Percentiles rank a stretch among this genome's conserved stretches.
Conservation (phyloP, 768 basidiomycete species). For the Trametes cingulata region DNA sequence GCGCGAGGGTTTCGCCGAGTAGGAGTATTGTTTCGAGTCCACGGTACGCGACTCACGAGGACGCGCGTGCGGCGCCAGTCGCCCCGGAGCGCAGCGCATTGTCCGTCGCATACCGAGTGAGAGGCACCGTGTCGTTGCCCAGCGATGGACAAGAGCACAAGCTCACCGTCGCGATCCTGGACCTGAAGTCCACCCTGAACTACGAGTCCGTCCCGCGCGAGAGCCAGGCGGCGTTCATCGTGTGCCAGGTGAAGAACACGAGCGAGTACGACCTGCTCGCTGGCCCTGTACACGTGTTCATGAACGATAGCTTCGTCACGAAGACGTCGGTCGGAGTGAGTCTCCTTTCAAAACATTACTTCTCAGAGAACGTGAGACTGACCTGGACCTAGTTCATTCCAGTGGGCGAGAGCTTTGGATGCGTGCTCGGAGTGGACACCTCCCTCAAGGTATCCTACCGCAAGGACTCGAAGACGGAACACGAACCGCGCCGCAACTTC, state of each 20-base stretch:
- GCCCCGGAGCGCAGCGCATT: constrained; percentile 46
- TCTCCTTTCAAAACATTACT: constrained; percentile 1
- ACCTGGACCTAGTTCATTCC: constrained; percentile 36
- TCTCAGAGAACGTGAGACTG: background rate
- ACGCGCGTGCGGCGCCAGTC: background rate
- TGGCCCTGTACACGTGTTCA: constrained; percentile 54
- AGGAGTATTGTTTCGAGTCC: too few relatives aligned
- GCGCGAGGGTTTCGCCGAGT: too few relatives aligned
- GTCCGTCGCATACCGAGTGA: constrained; percentile 51
- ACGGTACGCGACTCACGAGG: background rate
- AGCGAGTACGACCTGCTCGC: constrained; percentile 58
- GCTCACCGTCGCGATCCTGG: constrained; percentile 52
- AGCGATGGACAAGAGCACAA: constrained; percentile 57
- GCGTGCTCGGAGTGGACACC: constrained; percentile 49
- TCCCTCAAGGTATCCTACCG: constrained; percentile 40
- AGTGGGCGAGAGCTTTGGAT: constrained; percentile 52
- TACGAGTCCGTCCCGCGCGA: constrained; percentile 53
- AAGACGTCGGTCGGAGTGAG: constrained; percentile 48
- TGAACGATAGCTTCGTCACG: constrained; percentile 60
- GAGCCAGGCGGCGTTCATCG: constrained; percentile 44
- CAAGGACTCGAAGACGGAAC: constrained; percentile 39
- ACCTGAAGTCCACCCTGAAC: constrained; percentile 46
- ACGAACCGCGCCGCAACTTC: constrained; percentile 43
- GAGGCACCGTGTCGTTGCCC: constrained; percentile 50
- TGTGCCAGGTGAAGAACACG: constrained; percentile 57